phyloP scores from a whole-genome alignment of 257 asterid genomes.

The Ballota nigra region DNA sequence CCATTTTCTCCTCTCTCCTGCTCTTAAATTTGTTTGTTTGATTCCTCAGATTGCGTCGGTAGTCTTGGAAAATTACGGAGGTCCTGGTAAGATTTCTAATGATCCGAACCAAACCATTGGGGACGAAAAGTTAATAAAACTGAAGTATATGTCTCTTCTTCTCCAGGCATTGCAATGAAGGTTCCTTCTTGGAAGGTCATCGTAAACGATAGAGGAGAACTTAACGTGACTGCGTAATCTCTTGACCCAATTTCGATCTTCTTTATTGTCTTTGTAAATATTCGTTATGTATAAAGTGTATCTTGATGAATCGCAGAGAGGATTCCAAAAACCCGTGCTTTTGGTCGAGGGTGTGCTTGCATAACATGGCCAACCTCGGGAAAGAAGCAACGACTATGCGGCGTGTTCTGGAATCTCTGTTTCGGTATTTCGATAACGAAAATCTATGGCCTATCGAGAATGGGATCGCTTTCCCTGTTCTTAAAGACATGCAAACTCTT shows the following conservation, averaged over 20 bases:
- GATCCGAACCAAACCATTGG: conserved; percentile 46
- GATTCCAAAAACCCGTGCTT: conserved; percentile 74
- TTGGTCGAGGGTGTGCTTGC: conserved; percentile 91
- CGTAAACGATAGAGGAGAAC: conserved; percentile 76
- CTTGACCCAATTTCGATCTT: conserved; percentile 26
- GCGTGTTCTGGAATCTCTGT: conserved; percentile 89
- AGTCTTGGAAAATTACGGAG: conserved; percentile 84
- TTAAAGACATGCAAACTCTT: conserved; percentile 82
- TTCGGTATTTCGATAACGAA: conserved; percentile 77
- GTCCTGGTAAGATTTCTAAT: conserved; percentile 49
- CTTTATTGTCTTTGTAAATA: background rate
- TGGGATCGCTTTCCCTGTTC: conserved; percentile 86
- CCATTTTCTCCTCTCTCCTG: background rate
- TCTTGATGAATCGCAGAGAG: conserved; percentile 47
- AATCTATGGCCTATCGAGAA: conserved; percentile 65
- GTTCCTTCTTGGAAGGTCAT: conserved; percentile 75
- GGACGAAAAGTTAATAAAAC: conserved; percentile 63
- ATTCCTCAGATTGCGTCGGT: conserved; percentile 83
- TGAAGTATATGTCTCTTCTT: conserved; percentile 55
- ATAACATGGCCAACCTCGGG: conserved; percentile 93
- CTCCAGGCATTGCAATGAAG: conserved; percentile 42
- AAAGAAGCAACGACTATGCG: conserved; percentile 98
- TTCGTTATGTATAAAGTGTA: conserved; percentile 16
- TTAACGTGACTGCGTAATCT: conserved; percentile 64
- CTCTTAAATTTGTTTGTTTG: conserved; percentile 10